Evolutionary conservation across 1,284 basidiomycete species (phyloP), one percentile per base, ranked within the genome.

Genomic region (Termitomyces sp.): DNA sequence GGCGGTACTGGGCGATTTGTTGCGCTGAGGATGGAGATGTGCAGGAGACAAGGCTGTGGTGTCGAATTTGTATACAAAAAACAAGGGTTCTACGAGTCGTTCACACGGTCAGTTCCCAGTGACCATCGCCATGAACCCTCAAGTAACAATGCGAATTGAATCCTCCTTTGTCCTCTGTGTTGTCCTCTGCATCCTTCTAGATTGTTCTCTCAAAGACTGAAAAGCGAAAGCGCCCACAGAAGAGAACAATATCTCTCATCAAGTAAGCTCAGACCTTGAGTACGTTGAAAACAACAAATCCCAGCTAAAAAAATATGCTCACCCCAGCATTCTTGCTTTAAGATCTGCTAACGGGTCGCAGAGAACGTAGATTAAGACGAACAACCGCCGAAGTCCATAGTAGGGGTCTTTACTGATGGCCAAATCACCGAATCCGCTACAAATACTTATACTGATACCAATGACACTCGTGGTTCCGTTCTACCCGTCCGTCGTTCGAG

Each of bases 61-160:
- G 45, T 46, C 30, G 24, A 19, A 21, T 35, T 18, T 37, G 34
- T 35, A 46, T 47, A n/a, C 24, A 30, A 52, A 57, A 57, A 55
- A 39, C 31, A 44, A 50, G 45, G 55, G 52, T 46, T 54, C 31
- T 24, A 28, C 24, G n/a, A 21, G 21, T 50, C 30, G 49, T 57
- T 57, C 55, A 45, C 55, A 57, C 55, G 55, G 38, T 54, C 55
- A n/a, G 14, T 42, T 45, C 31, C 30, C 14, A 18, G 16, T 21
- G 30, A 49, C 41, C 39, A 26, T 49, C 44, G 30, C 16, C 47
- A 49, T n/a, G 19, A 16, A 24, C 21, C n/a, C 24, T 21, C n/a
- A n/a, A n/a, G n/a, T 16, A 39, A 14, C 28, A 40, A 30, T 24
- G 4, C 38, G 46, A 48, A 48, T 48, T 45, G 7, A 52, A 46